Evolutionary conservation across 345 rosid species (phyloP), one percentile per base, ranked within the genome.

Genomic region (Arabidopsis arenosa): DNA sequence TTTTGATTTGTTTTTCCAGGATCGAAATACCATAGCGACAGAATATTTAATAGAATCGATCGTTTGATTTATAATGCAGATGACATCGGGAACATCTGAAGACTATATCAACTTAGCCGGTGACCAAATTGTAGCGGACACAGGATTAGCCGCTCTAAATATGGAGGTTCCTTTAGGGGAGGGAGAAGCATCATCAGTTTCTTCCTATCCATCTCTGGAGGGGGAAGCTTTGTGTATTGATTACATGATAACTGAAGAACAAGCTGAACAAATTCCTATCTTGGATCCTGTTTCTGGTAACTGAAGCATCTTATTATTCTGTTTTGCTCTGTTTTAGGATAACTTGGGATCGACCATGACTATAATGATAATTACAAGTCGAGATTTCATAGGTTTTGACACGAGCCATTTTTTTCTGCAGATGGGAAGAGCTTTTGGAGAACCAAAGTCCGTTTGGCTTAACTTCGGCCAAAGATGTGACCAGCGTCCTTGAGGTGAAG

Each of bases 401-500:
- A 32, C 35, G 35, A 32, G 35, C 35, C 35, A 32, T 32, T 0
- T 32, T 32, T 32, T 32, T 32, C 7, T 33, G 36, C 36, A 33
- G 36, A 33, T 33, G 36, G 1, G 36, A 1, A 33, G 36, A 33
- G 36, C 6, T 33, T 33, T 33, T 0, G 36, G 36, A 33, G 36
- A 33, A 33, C 36, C 36, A 33, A 26, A 26, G 28, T 26, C 28
- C 28, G n/a, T 28, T 28, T 28, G 97, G 93, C 28, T 69, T 95
- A 85, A 90, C 97, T 57, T 95, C 99, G 9, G 81, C 85, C 30
- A 95, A 82, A 83, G 96, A 92, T 76, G 75, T 73, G 54, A 83
- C 90, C 32, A 83, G 91, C 77, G 80, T 65, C 86, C 83, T 73
- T 90, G 93, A 44, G 89, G 86, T 37, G 95, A 92, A 87, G 99